Conservation (phyloP, 192 early-diverging fungal genomes). For the Physocladia obscura region DNA sequence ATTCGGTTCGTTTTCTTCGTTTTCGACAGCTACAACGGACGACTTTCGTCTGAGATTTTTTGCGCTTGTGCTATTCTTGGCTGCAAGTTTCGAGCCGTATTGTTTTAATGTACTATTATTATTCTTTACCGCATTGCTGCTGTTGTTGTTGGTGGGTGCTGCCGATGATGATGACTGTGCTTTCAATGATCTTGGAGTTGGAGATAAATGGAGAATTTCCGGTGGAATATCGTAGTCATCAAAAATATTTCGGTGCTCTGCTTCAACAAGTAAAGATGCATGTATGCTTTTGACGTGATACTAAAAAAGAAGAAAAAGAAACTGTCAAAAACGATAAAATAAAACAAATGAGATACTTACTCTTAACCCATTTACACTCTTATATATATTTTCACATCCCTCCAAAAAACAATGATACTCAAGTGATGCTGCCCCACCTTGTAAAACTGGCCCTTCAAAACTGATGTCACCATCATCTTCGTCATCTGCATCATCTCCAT, state of each 20-base stretch:
- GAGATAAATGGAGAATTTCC: no score
- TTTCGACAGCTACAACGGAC: no score
- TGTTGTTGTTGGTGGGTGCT: no score
- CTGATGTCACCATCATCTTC: not conserved
- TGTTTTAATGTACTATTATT: no score
- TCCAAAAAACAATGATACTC: conserved; percentile 67
- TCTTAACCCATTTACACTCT: conserved; percentile 91
- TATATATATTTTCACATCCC: conserved; percentile 89
- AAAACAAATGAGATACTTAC: not conserved
- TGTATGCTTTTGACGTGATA: conserved; percentile 9
- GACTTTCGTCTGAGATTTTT: no score
- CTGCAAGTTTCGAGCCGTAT: no score
- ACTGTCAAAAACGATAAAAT: not conserved
- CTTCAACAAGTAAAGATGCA: not conserved
- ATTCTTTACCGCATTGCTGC: no score
- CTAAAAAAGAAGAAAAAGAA: not conserved
- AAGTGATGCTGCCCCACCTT: conserved; percentile 6
- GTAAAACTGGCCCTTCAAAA: not conserved
- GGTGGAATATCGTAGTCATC: conserved; percentile 6
- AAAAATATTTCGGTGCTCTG: conserved; percentile 9
- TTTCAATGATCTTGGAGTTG: no score
- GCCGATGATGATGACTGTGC: no score
- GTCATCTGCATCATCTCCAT: not conserved
- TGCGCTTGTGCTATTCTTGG: no score
- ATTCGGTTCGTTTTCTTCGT: no score